Evolutionary conservation across 2,329 filamentous ascomycete genomes (phyloP), one percentile per base, ranked within the genome.

Genomic region (Fusarium heterosporum): DNA sequence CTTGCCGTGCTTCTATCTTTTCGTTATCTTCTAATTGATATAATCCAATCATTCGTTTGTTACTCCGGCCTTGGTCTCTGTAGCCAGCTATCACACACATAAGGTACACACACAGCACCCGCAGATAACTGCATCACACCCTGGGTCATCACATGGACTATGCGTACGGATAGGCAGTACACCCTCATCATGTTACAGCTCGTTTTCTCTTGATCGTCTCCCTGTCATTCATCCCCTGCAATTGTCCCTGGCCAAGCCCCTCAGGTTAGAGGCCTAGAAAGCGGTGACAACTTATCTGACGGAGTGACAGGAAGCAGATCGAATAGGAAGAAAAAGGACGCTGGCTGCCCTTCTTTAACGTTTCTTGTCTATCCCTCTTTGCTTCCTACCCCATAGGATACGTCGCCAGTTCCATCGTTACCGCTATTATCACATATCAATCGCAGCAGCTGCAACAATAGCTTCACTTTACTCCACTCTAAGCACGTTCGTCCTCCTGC

Each of bases 241-340:
- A 46, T 64, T 52, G 58, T 71, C 70, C 68, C 66, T 62, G 55
- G 64, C 53, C 43, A 22, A 51, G 26, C 57, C 55, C 68, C 59
- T 56, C 49, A 52, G 56, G 45, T 61, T 50, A 56, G 60, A 69
- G 57, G 56, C 10, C 34, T 36, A 36, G 13, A 53, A 71, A 65
- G 70, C 70, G 68, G 68, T 72, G 70, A 68, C 68, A 58, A 57
- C 51, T 28, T 49, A 62, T 40, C 51, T 55, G 42, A 47, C n/a
- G 46, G 53, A 36, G 38, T 36, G 47, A 60, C 38, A 45, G 22
- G n/a, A 64, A 60, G 61, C 54, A 30, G 47, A 30, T 53, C 40
- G 30, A 26, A 50, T 28, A 54, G 46, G 32, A 32, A 55, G 34
- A 55, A 63, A 65, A 64, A 60, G 41, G 51, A 47, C 36, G 42